Percentiles rank a stretch among this genome's conserved stretches.
These are phyloP conservation scores for Rusavskia elegans DNA, from an alignment of 495 filamentous ascomycete genomes.

Conservation along the genomic window DNA sequence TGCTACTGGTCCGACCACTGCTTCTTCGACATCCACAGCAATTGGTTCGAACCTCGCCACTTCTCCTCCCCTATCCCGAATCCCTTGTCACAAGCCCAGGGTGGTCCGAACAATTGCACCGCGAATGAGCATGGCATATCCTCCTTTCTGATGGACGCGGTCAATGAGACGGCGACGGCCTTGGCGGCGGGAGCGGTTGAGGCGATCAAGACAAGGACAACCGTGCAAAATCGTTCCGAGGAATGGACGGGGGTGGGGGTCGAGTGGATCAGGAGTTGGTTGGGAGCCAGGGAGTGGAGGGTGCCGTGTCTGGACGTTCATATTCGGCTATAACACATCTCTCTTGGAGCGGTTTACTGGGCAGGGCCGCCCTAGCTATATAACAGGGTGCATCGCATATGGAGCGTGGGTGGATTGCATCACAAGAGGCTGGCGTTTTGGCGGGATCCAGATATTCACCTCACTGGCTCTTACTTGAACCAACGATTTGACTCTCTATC, in stretches of 20 bases:
- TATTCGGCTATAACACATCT: conserved; percentile 39
- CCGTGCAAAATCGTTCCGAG: conserved; percentile 19
- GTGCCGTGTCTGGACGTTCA: conserved; percentile 73
- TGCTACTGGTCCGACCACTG: conserved; percentile 86
- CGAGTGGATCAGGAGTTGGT: conserved; percentile 63
- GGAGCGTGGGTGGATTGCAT: too few species aligned
- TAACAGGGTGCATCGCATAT: too few species aligned
- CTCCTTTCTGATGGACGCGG: conserved; percentile 37
- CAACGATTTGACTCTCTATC: too few species aligned
- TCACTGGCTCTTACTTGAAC: too few species aligned
- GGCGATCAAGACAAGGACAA: conserved; percentile 32
- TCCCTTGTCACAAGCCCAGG: conserved; percentile 8
- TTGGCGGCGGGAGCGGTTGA: conserved; percentile 51
- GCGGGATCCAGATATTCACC: too few species aligned
- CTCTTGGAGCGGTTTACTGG: too few species aligned
- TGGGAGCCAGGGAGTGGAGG: conserved; percentile 66
- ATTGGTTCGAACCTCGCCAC: conserved; percentile 65
- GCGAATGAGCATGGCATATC: not conserved
- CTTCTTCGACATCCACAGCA: conserved; percentile 67
- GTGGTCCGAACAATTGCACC: conserved; percentile 6
- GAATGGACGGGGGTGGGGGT: conserved; percentile 77
- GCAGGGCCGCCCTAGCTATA: too few species aligned
- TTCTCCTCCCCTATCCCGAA: conserved; percentile 18
- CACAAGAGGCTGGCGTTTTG: too few species aligned
- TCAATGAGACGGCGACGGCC: conserved; percentile 54